These are phyloP conservation scores for Periconia sp. DNA, from an alignment of 2,329 filamentous ascomycete genomes.

Conservation along the genomic window DNA sequence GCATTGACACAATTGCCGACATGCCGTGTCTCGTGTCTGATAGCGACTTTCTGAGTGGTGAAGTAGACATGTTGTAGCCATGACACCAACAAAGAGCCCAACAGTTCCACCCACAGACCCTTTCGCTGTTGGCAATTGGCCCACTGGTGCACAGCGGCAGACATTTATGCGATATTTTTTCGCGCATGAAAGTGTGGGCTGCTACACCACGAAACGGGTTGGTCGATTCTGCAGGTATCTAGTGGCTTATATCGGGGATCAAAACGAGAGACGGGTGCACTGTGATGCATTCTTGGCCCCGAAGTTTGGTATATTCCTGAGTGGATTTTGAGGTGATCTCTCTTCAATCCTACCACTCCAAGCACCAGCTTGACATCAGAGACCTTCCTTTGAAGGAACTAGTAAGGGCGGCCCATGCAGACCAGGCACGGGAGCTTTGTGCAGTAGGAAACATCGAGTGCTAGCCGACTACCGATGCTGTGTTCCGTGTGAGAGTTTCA, in stretches of 20 bases:
- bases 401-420: slow-evolving; percentile 1
- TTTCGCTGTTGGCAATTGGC: slow-evolving; percentile 29
- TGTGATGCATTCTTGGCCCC: slow-evolving; percentile 2
- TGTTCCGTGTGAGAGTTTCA: slow-evolving; percentile 27
- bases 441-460: slow-evolving; percentile 4
- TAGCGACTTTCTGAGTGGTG: too few relatives aligned
- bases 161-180: slow-evolving; percentile 19
- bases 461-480: slow-evolving; percentile 23
- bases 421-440: background rate
- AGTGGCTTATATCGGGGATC: slow-evolving; percentile 31
- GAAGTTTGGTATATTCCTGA: too few relatives aligned
- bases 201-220: slow-evolving; percentile 16
- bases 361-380: too few relatives aligned
- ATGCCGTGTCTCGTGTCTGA: slow-evolving; percentile 16
- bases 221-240: slow-evolving; percentile 31
- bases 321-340: too few relatives aligned
- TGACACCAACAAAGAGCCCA: slow-evolving; percentile 32
- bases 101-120: slow-evolving; percentile 34
- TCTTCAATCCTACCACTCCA: too few relatives aligned
- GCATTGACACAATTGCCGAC: slow-evolving; percentile 17
- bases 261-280: slow-evolving; percentile 2
- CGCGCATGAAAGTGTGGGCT: slow-evolving; percentile 31
- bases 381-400: too few relatives aligned
- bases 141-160: slow-evolving; percentile 28
- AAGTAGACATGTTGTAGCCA: slow-evolving; percentile 4